phyloP scores from a whole-genome alignment of 2,329 filamentous ascomycete genomes.

The Chrysoporthe austroafricana region DNA sequence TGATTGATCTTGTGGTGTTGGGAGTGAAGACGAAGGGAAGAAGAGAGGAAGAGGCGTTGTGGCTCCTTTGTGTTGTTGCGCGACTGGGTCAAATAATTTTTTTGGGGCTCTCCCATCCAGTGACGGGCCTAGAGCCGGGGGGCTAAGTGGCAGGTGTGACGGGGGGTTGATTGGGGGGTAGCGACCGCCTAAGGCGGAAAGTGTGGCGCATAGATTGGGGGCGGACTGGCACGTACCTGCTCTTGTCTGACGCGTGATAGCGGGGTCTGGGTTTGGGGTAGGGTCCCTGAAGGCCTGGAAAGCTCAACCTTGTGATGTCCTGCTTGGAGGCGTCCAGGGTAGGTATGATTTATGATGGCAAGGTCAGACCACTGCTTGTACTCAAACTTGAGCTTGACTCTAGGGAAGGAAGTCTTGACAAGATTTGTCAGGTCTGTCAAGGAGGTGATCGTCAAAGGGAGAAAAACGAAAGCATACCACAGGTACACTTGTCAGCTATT shows the following conservation, averaged over 20 bases:
- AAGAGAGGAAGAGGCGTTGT: conserved; percentile 36
- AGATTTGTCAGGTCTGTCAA: not conserved
- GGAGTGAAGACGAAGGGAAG: conserved; percentile 40
- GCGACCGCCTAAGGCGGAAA: conserved; percentile 21
- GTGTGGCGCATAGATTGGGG: conserved; percentile 25
- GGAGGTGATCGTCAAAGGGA: not conserved
- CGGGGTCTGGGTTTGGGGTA: not conserved
- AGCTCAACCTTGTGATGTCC: conserved; percentile 19
- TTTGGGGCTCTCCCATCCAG: conserved; percentile 28
- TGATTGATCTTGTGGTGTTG: conserved; percentile 39
- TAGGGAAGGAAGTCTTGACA: not conserved
- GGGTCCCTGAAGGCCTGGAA: not conserved
- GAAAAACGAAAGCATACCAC: not conserved
- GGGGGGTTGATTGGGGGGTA: conserved; percentile 12
- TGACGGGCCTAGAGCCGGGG: conserved; percentile 15
- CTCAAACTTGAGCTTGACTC: not conserved
- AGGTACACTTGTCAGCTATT: not conserved
- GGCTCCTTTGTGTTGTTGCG: conserved; percentile 35
- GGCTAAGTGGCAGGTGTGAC: conserved; percentile 22
- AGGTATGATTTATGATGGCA: not conserved
- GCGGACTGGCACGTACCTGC: conserved; percentile 21
- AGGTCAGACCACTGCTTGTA: not conserved
- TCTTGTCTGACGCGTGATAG: conserved; percentile 7
- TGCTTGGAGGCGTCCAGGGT: not conserved
- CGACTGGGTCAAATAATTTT: conserved; percentile 40